Base-by-base conservation (phyloP, 2,329 filamentous ascomycete genomes). In the Cytospora schulzeri region DNA sequence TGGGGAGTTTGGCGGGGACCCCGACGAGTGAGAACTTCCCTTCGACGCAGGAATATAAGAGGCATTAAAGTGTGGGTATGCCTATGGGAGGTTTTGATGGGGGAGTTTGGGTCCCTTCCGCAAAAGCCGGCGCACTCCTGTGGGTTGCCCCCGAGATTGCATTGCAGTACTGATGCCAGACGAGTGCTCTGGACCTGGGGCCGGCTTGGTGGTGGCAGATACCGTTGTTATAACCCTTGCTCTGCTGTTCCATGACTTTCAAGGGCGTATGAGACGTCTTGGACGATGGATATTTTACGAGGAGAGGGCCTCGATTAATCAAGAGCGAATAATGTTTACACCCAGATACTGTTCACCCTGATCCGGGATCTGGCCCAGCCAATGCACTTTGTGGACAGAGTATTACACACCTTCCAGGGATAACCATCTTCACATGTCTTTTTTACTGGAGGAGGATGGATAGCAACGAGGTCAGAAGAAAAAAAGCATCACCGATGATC, bases 1-100 rank as follows among this genome's bases (percentile, higher is more conserved):
- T 84, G 38, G 82, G 79, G 35, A 84, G 82, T 71, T 69, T 85
- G 65, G 80, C 78, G 1, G 78, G 77, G 12, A 83, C 78, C 53
- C 82, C 82, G 26, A 78, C 78, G 2, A 76, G 79, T 35, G 76
- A 78, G 70, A 73, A 78, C 22, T 76, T 78, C 63, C 69, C 73
- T 48, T 73, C 70, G 19, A 71, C 70, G 15, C 74, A 75, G 9
- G 48, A 41, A 5, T n/a, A 41, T 4, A 11, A 41, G 41, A 48
- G 5, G 45, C n/a, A 0, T 24, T 19, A 12, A n/a, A 4, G 9
- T 14, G 15, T 7, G 38, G 14, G 17, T 14, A 17, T 48, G 45
- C 19, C 45, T 48, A 14, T 14, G 45, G n/a, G 45, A 14, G 14
- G 45, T n/a, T 8, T 5, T 8, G 7, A 41, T 41, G 17, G 15